Base-by-base conservation (phyloP, 2,329 filamentous ascomycete genomes). In the Dactylellina parvicollis region DNA sequence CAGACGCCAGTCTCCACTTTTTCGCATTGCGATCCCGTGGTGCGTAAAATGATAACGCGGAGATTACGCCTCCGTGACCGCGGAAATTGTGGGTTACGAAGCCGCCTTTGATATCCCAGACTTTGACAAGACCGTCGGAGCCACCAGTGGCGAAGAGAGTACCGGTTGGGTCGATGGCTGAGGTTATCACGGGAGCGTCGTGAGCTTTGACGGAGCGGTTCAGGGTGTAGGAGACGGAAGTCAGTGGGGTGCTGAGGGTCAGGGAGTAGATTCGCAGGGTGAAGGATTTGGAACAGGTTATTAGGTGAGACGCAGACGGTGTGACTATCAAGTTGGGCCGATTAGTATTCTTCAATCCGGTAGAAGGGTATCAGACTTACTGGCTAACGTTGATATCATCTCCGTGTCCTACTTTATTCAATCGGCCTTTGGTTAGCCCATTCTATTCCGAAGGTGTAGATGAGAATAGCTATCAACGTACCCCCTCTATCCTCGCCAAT, bases 81-180 rank as follows among this genome's bases (percentile, higher is more conserved):
- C 94, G 90, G 81, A 99, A 96, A 0, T 92, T 96, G 81, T 99
- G 95, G 26, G 96, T 99, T 30, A 92, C 88, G 80, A 91, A 98
- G 20, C 95, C 95, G 46, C 89, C 92, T 54, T 86, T 85, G 71
- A 99, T 92, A 81, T 99, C 95, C 94, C 94, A 99, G 57, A 99
- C 89, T 81, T 99, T 99, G 78, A 98, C 91, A 0, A 90, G 87
- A 22, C 95, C 95, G 79, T 99, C 95, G 2, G 95, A 93, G 52
- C 91, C 92, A 75, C 96, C 95, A 14, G 94, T 98, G 14, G 93
- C 95, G 44, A 99, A 85, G 10, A 99, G 84, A 1, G 94, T 96
- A 78, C 93, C 90, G 0, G 93, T 96, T 60, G 87, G 86, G 80
- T 99, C 95, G 74, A 95, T 88, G 0, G 92, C 89, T 12, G 94